Evolutionary conservation across 441 rosid species (phyloP).

Genomic region (Mallotus repandus): DNA sequence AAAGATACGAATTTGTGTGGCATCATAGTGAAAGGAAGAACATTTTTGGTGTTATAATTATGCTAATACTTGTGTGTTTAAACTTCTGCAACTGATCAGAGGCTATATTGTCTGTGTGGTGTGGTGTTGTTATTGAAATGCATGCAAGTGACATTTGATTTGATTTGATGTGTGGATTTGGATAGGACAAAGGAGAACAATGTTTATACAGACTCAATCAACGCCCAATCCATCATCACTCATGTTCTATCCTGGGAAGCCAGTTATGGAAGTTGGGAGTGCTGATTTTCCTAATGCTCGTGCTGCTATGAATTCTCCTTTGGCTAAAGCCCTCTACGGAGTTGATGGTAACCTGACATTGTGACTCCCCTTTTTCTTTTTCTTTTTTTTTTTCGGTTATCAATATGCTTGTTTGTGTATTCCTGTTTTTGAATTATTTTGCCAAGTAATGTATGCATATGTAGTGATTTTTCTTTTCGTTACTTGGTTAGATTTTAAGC

Average conservation of each 20-base stretch:
- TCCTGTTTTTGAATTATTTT: background rate
- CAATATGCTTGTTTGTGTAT: background rate
- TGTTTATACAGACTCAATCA: constrained; percentile 88
- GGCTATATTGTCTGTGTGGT: background rate
- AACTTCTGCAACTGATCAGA: background rate
- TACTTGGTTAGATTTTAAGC: too few relatives aligned
- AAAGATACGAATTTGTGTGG: too few relatives aligned
- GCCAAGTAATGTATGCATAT: background rate
- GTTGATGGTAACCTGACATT: constrained; percentile 58
- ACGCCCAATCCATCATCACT: constrained; percentile 98
- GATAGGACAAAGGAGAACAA: constrained; percentile 82
- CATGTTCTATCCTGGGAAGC: constrained; percentile 91
- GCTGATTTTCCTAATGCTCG: constrained; percentile 89
- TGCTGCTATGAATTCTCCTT: constrained; percentile 65
- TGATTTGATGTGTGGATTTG: constrained; percentile 15
- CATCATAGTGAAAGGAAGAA: too few relatives aligned
- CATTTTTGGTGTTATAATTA: background rate
- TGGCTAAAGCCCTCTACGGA: constrained; percentile 73
- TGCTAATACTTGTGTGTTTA: background rate
- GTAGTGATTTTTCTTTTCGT: too few relatives aligned
- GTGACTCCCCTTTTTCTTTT: background rate
- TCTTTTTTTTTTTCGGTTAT: background rate
- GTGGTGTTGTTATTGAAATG: background rate
- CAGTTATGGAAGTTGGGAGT: constrained; percentile 91
- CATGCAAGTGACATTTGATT: constrained; percentile 4